Base-by-base conservation (phyloP, 495 filamentous ascomycete species). In the Penicillium psychrofluorescens region DNA sequence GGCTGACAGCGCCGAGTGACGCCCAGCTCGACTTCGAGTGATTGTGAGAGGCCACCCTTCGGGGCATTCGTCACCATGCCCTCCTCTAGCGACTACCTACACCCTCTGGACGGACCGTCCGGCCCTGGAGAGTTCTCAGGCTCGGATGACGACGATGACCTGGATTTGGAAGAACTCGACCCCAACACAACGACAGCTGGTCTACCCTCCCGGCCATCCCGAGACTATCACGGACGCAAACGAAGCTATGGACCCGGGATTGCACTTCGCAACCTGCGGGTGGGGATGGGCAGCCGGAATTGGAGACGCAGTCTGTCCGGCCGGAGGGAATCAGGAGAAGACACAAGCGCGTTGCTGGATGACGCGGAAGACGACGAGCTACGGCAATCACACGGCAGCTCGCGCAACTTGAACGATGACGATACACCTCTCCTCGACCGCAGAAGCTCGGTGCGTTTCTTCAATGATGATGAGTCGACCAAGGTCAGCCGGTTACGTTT, bases 111-210 rank as follows among this genome's bases (percentile, higher is more conserved):
- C 22, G 51, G 53, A 22, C 43, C 59, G 29, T 60, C 61, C 35
- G 57, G 62, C 35, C 48, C 56, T 36, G 54, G 46, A 43, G 62
- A 63, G 43, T 51, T 50, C 37, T 65, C 64, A 1, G 68, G 57
- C 27, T 66, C 64, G 12, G 85, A 56, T 40, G 43, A 87, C 35
- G 62, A 71, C 36, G 75, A 71, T 35, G 75, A 78, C 48, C 68
- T 88, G 39, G 82, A 89, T 46, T 53, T 81, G 41, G 74, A 88
- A 53, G 86, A 89, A 71, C 77, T 89, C 32, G 84, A 86, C 50
- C 83, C 81, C 11, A 62, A 61, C 16, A 62, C 71, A 13, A 62
- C 68, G 16, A 49, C 63, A 30, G 59, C 62, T 16, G 22, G 22
- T 4, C 64, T 73, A 22, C 34, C 52, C 10, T 42, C 72, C 12